Percentiles rank a stretch among this genome's conserved stretches.
Evolutionary conservation across 2,329 filamentous ascomycete genomes (phyloP).

Genomic region (Emmonsiellopsis sp.): DNA sequence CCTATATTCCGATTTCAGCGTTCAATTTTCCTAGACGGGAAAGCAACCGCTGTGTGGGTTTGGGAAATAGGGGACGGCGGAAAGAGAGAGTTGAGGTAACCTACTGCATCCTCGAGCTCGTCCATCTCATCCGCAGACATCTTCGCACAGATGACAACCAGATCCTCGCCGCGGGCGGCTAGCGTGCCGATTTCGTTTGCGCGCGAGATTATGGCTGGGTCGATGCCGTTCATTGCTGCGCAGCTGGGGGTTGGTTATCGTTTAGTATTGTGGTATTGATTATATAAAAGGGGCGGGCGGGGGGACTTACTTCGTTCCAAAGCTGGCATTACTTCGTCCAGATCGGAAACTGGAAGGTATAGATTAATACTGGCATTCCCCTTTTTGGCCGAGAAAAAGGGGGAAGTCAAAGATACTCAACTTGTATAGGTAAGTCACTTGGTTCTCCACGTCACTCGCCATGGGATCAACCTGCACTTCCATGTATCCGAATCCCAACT

Average conservation of each 20-base stretch:
- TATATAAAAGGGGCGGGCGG: neutral
- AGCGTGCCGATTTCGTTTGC: conserved; percentile 65
- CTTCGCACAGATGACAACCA: conserved; percentile 61
- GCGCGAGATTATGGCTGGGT: conserved; percentile 58
- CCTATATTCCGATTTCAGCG: conserved; percentile 20
- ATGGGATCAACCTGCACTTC: conserved; percentile 40
- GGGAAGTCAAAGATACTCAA: conserved; percentile 10
- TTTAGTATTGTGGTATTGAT: conserved; percentile 1
- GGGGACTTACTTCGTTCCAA: conserved; percentile 55
- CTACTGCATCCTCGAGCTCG: conserved; percentile 59
- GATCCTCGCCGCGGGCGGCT: conserved; percentile 62
- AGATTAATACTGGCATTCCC: neutral
- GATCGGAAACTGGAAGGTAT: conserved; percentile 34
- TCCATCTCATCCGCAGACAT: conserved; percentile 54
- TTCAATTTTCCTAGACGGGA: neutral
- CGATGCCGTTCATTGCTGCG: conserved; percentile 78
- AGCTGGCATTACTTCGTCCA: conserved; percentile 69
- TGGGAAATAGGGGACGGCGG: neutral
- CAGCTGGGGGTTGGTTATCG: conserved; percentile 41
- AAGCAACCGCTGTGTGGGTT: no score
- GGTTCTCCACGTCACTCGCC: conserved; percentile 37
- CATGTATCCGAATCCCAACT: conserved; percentile 50
- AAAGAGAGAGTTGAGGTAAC: conserved; percentile 12
- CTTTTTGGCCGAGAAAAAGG: neutral
- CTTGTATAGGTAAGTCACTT: conserved; percentile 61